Evolutionary conservation across 352 stramenopile species (phyloP), one percentile per base, ranked within the genome.

Genomic region (Phytophthora capsici): DNA sequence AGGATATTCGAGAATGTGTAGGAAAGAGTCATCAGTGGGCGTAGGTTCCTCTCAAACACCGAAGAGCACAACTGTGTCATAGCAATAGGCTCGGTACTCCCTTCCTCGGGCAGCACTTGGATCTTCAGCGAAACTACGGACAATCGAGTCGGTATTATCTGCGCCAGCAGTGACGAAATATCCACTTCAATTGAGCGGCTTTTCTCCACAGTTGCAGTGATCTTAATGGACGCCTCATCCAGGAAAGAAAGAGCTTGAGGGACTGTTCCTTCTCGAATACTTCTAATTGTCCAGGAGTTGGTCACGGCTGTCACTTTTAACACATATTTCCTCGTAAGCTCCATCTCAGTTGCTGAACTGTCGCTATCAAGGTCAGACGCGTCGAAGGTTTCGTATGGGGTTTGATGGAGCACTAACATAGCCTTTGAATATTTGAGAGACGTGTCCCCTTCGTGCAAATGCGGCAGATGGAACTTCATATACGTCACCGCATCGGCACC

Each of bases 391-490:
- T 89, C 82, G 65, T 90, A 94, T 3, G 85, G 80, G 0, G 78
- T 91, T 62, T 89, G 74, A 37, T 86, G 74, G 2, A 91, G 56
- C 3, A 69, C 61, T 14, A 91, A 25, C 8, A 36, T 72, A 1
- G 77, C 78, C 17, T 66, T 71, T 0, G 40, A 57, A 37, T 87
- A 88, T 0, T 28, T 34, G 0, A 82, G 41, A 2, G 60, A 60
- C 2, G 73, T 82, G 47, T 89, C 83, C 14, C 79, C 81, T 37
- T 76, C 48, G 25, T 89, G 81, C 1, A 82, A 52, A 13, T 66
- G 69, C 2, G 85, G 81, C 2, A 94, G 10, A 26, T 92, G 81
- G 26, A 92, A 91, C 45, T 91, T 91, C 56, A 92, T 69, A n/a
- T 76, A 82, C 10, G 80, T 84, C 19, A 76, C 77, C 0, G 72